Evolutionary conservation across 106 monocot genomes (phyloP), one percentile per base, ranked within the genome.

Genomic region (Gastrodia elata): DNA sequence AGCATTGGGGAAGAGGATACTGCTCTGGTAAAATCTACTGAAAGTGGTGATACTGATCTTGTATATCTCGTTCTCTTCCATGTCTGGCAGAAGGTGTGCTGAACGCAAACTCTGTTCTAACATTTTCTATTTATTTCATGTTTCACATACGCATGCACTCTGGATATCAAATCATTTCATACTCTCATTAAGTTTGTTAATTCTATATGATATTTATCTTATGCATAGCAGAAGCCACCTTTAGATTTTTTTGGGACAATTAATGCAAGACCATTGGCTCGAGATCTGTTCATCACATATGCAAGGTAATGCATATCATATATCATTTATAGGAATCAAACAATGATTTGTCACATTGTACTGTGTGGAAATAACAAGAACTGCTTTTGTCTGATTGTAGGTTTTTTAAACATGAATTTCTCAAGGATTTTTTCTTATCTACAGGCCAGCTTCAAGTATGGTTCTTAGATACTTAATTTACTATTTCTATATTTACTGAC

Each of bases 21-120:
- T 28, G 88, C 93, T 70, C 64, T 98, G 32, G 68, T 82, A 32
- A 93, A 91, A 80, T 86, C 98, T 64, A 91, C 80, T 65, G 98
- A 98, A 82, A 93, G 93, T 85, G 98, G 98, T 59, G 98, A 98
- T 80, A 89, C 93, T 33, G 98, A 98, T 74, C 91, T 98, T 41
- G 75, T 93, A n/a, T 98, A 88, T 82, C 92, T 98, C 58, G 93
- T 98, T 78, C 73, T 98, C 72, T 93, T 98, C 76, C 98, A 91
- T 82, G 87, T 91, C 28, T 91, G 89, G 91, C 84, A 86, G 64
- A 93, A 93, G 98, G 98, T 98, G 81, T 41, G 24, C 20, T 39
- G 26, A 69, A 39, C 41, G 24, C 5, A 37, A 0, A 5, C 5
- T 61, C 13, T 61, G 61, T 15, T 10, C 30, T n/a, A 28, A 61